phyloP scores from a whole-genome alignment of 1,139 yeast genomes.

The Taiozyma sp. region DNA sequence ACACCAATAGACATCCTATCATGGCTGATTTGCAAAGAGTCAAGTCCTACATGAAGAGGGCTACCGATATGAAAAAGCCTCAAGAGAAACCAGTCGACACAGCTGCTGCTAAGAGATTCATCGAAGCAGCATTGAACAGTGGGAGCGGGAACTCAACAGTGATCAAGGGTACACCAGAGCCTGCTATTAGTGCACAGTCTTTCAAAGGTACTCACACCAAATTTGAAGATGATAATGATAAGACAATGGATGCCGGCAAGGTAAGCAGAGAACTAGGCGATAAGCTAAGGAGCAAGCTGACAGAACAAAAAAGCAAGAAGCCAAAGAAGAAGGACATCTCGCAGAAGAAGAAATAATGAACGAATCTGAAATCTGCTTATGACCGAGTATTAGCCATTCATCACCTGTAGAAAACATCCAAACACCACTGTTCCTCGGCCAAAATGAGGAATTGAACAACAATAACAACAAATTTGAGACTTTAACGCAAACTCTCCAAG shows the following conservation, averaged over 20 bases:
- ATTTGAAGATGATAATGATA: slow-evolving; percentile 26
- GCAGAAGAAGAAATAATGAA: slow-evolving; percentile 1
- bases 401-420: neutral
- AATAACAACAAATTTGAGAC: neutral
- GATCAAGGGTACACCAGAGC: slow-evolving; percentile 34
- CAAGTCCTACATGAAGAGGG: slow-evolving; percentile 60
- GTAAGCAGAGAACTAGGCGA: slow-evolving; percentile 4
- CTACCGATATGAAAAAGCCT: slow-evolving; percentile 32
- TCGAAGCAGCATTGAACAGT: slow-evolving; percentile 39
- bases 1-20: slow-evolving; percentile 54
- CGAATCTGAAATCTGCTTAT: neutral
- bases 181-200: slow-evolving; percentile 54
- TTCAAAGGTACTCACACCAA: slow-evolving; percentile 58
- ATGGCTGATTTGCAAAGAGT: slow-evolving; percentile 68
- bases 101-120: slow-evolving; percentile 35
- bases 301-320: slow-evolving; percentile 2
- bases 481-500: neutral
- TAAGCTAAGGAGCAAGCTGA: slow-evolving; percentile 8
- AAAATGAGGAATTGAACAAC: neutral
- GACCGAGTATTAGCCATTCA: neutral
- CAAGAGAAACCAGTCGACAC: slow-evolving; percentile 17
- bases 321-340: slow-evolving; percentile 3
- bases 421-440: neutral
- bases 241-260: neutral
- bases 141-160: slow-evolving; percentile 25